phyloP scores from a whole-genome alignment of 2,329 filamentous ascomycete species.

The Berkeleyomyces rouxiae region DNA sequence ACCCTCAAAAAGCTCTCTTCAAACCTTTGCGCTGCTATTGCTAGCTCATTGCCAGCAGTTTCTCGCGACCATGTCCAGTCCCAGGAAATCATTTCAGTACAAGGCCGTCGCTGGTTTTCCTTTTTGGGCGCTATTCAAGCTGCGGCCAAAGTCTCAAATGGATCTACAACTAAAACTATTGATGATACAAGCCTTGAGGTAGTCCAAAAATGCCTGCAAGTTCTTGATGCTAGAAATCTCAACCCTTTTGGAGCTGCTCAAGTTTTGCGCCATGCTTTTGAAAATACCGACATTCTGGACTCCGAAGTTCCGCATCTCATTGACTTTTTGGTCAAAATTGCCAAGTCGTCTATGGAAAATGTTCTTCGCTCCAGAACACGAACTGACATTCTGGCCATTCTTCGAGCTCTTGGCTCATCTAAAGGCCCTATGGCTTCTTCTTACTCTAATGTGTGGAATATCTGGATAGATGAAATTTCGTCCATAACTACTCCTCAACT shows the following conservation, averaged over 20 bases:
- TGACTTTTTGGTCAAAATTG: conserved; percentile 7
- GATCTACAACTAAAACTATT: conserved; percentile 21
- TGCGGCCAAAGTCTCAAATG: conserved; percentile 15
- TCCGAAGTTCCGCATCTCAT: conserved; percentile 4
- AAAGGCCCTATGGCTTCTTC: conserved; percentile 17
- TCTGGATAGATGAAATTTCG: conserved; percentile 28
- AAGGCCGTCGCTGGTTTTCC: conserved; percentile 51
- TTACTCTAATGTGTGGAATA: conserved; percentile 29
- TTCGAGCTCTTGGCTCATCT: conserved; percentile 36
- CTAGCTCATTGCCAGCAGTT: conserved; percentile 62
- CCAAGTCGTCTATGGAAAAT: conserved; percentile 19
- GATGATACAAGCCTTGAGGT: conserved; percentile 18
- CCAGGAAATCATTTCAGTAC: conserved; percentile 49
- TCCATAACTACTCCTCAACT: conserved; percentile 14
- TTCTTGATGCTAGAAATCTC: conserved; percentile 35
- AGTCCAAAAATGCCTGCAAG: conserved; percentile 20
- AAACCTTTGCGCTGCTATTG: conserved; percentile 48
- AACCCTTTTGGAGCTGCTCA: conserved; percentile 40
- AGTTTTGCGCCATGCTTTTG: conserved; percentile 20
- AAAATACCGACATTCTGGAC: conserved; percentile 7
- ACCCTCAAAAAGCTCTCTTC: conserved; percentile 25
- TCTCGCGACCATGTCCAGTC: conserved; percentile 61
- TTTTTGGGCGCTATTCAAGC: conserved; percentile 14
- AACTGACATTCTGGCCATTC: conserved; percentile 44
- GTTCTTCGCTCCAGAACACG: conserved; percentile 50